Base-by-base conservation (phyloP, 2,329 filamentous ascomycete genomes). In the Apiospora saccharicola region DNA sequence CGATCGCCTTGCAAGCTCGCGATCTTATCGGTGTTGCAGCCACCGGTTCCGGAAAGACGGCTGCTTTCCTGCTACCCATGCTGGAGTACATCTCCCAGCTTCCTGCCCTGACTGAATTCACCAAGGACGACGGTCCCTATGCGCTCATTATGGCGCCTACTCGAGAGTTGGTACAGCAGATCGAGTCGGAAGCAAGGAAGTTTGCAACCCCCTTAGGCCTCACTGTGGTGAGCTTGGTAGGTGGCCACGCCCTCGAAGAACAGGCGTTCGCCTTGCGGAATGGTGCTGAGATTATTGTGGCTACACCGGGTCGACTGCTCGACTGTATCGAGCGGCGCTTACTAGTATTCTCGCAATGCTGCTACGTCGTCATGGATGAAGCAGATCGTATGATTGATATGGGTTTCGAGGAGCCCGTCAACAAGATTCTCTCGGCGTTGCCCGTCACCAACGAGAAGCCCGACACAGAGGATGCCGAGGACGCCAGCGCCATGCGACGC, bases 341-440 rank as follows among this genome's bases (percentile, higher is more conserved):
- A 43, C 88, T 98, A 1, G 96, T 99, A 1, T 89, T 98, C 68
- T 92, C 91, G n/a, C 96, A 98, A 83, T 98, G 96, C 83, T 98
- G 95, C 85, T 98, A 98, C 84, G 90, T 98, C 72, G 98, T 99
- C 83, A 98, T 99, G 96, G 96, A 99, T 82, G 96, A 99, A 88
- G 96, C 96, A 49, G 96, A 99, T 84, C 93, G 96, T 71, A 99
- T 99, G 96, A 97, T 99, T 75, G 96, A 99, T 81, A 90, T 98
- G 74, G 96, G 96, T 67, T 99, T 99, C 81, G 96, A 99, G 83
- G 96, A 98, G 79, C 94, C 95, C 0, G 94, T 99, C 73, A 98
- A 98, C 84, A 97, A 97, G 83, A 99, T 99, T 77, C 91, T 99
- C 67, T 95, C 98, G 77, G 96, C 96, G 1, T 89, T 99, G 1